Evolutionary conservation across 1,284 basidiomycete genomes (phyloP), one percentile per base, ranked within the genome.

Genomic region (Cutaneotrichosporon cutaneum): DNA sequence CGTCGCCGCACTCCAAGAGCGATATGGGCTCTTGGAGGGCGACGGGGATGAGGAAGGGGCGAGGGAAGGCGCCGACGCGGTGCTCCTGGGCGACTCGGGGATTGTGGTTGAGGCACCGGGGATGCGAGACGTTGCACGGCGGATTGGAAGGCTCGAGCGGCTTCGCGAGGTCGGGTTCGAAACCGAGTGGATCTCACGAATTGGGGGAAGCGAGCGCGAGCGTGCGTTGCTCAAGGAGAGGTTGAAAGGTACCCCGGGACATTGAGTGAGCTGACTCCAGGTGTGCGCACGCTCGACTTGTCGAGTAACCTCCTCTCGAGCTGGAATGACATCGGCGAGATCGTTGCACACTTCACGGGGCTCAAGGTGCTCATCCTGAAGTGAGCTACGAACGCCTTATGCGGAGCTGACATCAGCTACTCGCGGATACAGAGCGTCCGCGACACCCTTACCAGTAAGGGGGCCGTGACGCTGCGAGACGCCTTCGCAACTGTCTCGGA

Each of bases 81-180:
- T 94, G 30, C 71, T 87, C 6, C 82, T 94, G 22, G 92, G 91
- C n/a, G 90, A 89, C 1, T 92, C 90, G 32, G 81, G 84, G 1
- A 94, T 97, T 64, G 83, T 90, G 65, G 91, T 98, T 16, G 90
- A 96, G 75, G 90, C 90, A 1, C 89, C 94, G 0, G 85, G 87
- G 50, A 81, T 96, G 54, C 87, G 90, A 71, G 89, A 88, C 70
- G 87, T 97, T 59, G 83, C 88, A 62, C 77, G 81, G 32, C 88
- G 89, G 53, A 84, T 95, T 18, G 82, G 87, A 1, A 80, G 85
- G 58, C 79, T 97, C 21, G 84, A 85, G 58, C 83, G 82, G 18
- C 81, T 97, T 51, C 85, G 86, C 39, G 87, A 91, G 73, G 86
- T 89, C 57, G 92, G 92, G 60, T 81, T 96, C 26, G 89, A 92